These are phyloP conservation scores for Pseudevernia furfuracea DNA, from an alignment of 495 filamentous ascomycete genomes.

Conservation along the genomic window DNA sequence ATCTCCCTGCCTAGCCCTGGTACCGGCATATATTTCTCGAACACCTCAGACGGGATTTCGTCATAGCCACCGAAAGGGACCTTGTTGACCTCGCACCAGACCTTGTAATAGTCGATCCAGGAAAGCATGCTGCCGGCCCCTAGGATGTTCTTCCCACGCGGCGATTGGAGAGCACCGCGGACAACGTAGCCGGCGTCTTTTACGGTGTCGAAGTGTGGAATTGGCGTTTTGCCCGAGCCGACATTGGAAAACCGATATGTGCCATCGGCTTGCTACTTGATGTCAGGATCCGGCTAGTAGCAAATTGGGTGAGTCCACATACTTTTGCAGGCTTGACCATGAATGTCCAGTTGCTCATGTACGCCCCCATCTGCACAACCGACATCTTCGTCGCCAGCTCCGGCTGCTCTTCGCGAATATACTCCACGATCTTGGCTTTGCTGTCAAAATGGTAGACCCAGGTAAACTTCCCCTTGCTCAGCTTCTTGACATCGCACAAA, in stretches of 20 bases:
- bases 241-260: background rate
- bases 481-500: background rate
- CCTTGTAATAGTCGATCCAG: background rate
- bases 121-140: background rate
- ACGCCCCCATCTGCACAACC: background rate
- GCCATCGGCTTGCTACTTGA: background rate
- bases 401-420: background rate
- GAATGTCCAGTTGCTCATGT: background rate
- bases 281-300: background rate
- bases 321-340: background rate
- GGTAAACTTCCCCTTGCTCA: background rate
- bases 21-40: background rate
- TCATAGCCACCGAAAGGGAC: background rate
- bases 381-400: background rate
- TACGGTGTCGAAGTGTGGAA: background rate
- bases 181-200: background rate
- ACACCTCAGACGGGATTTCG: background rate
- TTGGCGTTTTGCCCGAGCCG: background rate
- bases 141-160: background rate
- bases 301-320: accelerated
- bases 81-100: background rate
- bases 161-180: background rate
- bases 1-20: background rate
- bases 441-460: background rate
- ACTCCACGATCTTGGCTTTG: background rate